phyloP scores from a whole-genome alignment of 2,329 filamentous ascomycete species.

The Sporothrix protearum region DNA sequence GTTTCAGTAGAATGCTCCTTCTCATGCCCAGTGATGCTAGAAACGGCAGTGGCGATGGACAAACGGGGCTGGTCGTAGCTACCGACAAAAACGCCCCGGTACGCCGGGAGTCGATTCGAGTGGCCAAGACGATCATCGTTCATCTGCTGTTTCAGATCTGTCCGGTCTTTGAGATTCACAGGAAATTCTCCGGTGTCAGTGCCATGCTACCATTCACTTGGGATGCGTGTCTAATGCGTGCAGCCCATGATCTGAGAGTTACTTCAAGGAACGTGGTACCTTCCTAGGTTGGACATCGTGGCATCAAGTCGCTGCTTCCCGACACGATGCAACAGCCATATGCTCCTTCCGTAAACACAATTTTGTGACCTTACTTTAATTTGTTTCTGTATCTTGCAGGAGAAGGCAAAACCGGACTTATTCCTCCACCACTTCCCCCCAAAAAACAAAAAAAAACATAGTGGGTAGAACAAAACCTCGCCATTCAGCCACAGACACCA shows the following conservation, averaged over 20 bases:
- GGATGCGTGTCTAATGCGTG: not conserved
- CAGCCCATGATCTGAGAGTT: not conserved
- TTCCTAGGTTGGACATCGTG: constrained; percentile 1
- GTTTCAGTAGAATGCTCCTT: not conserved
- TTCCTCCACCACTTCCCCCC: not conserved
- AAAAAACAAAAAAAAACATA: not conserved
- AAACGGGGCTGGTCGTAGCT: too few species aligned
- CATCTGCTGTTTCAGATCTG: not conserved
- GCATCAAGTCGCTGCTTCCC: not conserved
- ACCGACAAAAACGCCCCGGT: not conserved
- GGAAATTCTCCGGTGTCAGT: not conserved
- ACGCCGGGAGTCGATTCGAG: not conserved
- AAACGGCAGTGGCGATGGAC: not conserved
- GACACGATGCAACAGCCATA: not conserved
- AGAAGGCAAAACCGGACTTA: not conserved
- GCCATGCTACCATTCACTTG: not conserved
- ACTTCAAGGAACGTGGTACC: not conserved
- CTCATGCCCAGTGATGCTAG: not conserved
- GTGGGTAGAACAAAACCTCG: not conserved
- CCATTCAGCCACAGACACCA: not conserved
- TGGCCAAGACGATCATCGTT: not conserved
- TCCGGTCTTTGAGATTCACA: not conserved
- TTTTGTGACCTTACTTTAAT: not conserved
- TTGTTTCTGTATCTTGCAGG: not conserved
- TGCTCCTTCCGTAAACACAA: constrained; percentile 5